Evolutionary conservation across 2,329 filamentous ascomycete genomes (phyloP).

Genomic region (Pseudogymnoascus sp.): DNA sequence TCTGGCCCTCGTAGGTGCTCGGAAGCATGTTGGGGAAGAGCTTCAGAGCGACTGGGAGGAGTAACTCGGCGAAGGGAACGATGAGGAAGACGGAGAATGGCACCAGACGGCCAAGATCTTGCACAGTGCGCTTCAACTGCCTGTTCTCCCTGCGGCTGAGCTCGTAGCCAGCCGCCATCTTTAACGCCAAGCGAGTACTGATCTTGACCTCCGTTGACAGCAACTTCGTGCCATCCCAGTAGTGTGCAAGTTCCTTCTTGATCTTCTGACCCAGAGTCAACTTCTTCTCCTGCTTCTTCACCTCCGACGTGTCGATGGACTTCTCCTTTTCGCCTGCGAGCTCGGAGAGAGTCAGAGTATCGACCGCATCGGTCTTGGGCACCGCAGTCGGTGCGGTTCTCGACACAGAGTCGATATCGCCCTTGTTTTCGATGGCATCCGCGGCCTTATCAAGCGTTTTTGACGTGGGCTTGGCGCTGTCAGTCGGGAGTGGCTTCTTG

Average conservation of each 20-base stretch:
- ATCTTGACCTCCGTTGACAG: constrained; percentile 88
- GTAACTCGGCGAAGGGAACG: constrained; percentile 88
- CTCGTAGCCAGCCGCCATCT: constrained; percentile 98
- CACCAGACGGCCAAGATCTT: constrained; percentile 84
- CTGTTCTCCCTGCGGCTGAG: constrained; percentile 87
- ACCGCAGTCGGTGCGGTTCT: constrained; percentile 22
- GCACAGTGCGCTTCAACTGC: constrained; percentile 86
- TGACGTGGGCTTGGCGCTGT: constrained; percentile 22
- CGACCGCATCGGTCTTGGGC: constrained; percentile 25
- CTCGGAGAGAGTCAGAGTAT: constrained; percentile 42
- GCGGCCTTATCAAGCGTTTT: constrained; percentile 23
- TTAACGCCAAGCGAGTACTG: constrained; percentile 80
- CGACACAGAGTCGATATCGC: constrained; percentile 22
- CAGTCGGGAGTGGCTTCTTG: constrained; percentile 51
- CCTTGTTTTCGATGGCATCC: constrained; percentile 16
- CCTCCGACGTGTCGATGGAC: constrained; percentile 51
- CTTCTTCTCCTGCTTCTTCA: constrained; percentile 71
- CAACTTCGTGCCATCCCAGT: constrained; percentile 98
- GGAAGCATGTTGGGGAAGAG: constrained; percentile 96
- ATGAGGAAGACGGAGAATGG: constrained; percentile 97
- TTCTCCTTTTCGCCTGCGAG: constrained; percentile 57
- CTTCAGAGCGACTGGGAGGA: constrained; percentile 84
- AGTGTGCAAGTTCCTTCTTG: constrained; percentile 88
- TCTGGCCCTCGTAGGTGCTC: constrained; percentile 91
- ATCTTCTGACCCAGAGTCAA: constrained; percentile 84